Conservation (phyloP, 129 eudicot species). For the Centaurea solstitialis region DNA sequence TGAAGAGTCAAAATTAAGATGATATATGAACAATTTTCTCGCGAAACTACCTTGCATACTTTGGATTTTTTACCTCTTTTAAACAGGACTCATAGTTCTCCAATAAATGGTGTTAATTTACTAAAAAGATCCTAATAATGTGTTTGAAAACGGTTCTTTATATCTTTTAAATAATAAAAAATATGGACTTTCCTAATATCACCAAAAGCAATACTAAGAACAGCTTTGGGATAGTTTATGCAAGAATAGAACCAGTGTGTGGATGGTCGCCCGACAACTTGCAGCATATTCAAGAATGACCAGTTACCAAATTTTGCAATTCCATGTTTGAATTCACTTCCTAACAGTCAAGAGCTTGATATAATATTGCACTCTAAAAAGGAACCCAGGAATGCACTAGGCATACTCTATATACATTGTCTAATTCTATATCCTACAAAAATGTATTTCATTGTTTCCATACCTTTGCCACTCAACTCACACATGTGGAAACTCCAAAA, state of each 20-base stretch:
- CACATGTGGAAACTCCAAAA: too few relatives aligned
- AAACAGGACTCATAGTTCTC: background rate
- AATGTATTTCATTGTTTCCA: too few relatives aligned
- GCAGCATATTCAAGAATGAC: background rate
- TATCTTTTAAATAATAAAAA: background rate
- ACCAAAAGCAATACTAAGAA: background rate
- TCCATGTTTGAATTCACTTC: too few relatives aligned
- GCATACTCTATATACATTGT: too few relatives aligned
- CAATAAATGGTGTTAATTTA: background rate
- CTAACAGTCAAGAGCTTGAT: too few relatives aligned
- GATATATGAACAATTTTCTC: background rate
- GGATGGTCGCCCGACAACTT: background rate
- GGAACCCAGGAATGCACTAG: too few relatives aligned
- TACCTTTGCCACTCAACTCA: too few relatives aligned
- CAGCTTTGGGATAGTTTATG: background rate
- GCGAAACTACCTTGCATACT: background rate
- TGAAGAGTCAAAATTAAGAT: background rate
- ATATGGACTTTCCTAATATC: background rate
- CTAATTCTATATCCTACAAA: too few relatives aligned
- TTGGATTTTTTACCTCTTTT: too few relatives aligned
- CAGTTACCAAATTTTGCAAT: too few relatives aligned
- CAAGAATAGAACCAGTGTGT: background rate
- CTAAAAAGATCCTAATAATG: background rate
- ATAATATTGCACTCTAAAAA: too few relatives aligned
- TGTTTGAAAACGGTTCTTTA: background rate